Percentiles rank a stretch among this genome's conserved stretches.
Conservation (phyloP, 2,329 filamentous ascomycete species). For the Aspergillus awamori region DNA sequence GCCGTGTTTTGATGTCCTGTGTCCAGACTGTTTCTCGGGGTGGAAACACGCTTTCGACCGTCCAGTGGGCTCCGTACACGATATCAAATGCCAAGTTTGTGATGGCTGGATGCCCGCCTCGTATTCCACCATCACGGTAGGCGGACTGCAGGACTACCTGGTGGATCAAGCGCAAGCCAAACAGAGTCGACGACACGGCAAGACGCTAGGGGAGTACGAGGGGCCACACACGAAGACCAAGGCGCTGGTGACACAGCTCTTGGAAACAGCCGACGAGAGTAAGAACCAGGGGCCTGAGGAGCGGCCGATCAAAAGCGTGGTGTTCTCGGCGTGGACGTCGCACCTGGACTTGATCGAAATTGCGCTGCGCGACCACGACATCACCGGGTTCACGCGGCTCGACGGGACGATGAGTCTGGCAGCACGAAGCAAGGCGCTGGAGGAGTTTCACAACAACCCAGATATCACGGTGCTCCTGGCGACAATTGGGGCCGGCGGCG, state of each 20-base stretch:
- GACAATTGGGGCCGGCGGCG: slow-evolving; percentile 87
- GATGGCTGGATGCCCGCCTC: slow-evolving; percentile 63
- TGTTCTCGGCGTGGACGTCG: slow-evolving; percentile 95
- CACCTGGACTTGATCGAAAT: slow-evolving; percentile 90
- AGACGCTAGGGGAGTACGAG: slow-evolving; percentile 68
- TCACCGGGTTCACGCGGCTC: slow-evolving; percentile 72
- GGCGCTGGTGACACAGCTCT: slow-evolving; percentile 75
- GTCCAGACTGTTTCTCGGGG: slow-evolving; percentile 68
- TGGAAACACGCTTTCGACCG: slow-evolving; percentile 60
- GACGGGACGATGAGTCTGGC: slow-evolving; percentile 84
- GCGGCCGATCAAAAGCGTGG: slow-evolving; percentile 83
- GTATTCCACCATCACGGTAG: slow-evolving; percentile 70
- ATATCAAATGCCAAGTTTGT: slow-evolving; percentile 69
- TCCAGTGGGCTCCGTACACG: slow-evolving; percentile 42
- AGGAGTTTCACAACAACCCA: slow-evolving; percentile 73
- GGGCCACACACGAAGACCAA: slow-evolving; percentile 92
- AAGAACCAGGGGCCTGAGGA: slow-evolving; percentile 48
- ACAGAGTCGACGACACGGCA: slow-evolving; percentile 58
- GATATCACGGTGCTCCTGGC: slow-evolving; percentile 80
- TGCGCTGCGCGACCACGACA: slow-evolving; percentile 63
- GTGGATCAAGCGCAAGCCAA: slow-evolving; percentile 61
- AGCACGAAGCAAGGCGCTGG: slow-evolving; percentile 74
- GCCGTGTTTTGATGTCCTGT: slow-evolving; percentile 84
- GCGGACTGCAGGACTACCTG: slow-evolving; percentile 52
- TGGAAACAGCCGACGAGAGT: slow-evolving; percentile 63